Evolutionary conservation across 2,329 filamentous ascomycete species (phyloP).

Genomic region (Aspergillus sp.): DNA sequence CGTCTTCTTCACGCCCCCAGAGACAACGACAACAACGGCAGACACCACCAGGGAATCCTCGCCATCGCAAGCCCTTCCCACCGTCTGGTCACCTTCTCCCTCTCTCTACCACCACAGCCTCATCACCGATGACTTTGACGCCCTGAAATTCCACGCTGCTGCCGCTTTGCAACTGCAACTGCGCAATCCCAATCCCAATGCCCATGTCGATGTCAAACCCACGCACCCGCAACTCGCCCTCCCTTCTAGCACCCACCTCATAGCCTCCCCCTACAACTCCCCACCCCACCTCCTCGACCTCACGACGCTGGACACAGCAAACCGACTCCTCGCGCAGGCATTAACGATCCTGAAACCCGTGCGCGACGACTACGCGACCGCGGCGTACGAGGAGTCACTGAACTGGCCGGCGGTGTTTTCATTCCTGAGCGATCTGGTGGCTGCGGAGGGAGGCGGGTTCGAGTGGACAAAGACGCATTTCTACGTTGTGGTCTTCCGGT

Average conservation of each 20-base stretch:
- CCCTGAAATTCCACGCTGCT: conserved; percentile 35
- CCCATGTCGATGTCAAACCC: not conserved
- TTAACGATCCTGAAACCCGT: conserved; percentile 63
- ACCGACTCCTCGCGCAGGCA: conserved; percentile 69
- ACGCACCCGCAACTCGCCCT: conserved; percentile 6
- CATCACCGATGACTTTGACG: conserved; percentile 33
- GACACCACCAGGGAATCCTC: not conserved
- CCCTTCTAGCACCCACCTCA: conserved; percentile 42
- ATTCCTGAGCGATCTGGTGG: conserved; percentile 55
- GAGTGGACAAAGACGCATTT: conserved; percentile 65
- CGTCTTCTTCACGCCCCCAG: not conserved
- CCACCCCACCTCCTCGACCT: conserved; percentile 72
- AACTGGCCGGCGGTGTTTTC: conserved; percentile 70
- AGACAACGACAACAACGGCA: not conserved
- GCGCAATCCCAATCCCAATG: too few relatives aligned
- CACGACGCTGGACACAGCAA: conserved; percentile 62
- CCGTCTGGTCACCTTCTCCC: not conserved
- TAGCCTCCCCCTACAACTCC: conserved; percentile 75
- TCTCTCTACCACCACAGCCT: conserved; percentile 31
- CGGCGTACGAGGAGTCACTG: conserved; percentile 70
- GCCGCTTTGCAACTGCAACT: conserved; percentile 31
- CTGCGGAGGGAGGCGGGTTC: conserved; percentile 42
- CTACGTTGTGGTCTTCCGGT: conserved; percentile 84
- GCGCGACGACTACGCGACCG: conserved; percentile 72
- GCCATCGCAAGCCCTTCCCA: not conserved